These are phyloP conservation scores for Claviceps paspali DNA, from an alignment of 2,329 filamentous ascomycete species.

Conservation along the genomic window DNA sequence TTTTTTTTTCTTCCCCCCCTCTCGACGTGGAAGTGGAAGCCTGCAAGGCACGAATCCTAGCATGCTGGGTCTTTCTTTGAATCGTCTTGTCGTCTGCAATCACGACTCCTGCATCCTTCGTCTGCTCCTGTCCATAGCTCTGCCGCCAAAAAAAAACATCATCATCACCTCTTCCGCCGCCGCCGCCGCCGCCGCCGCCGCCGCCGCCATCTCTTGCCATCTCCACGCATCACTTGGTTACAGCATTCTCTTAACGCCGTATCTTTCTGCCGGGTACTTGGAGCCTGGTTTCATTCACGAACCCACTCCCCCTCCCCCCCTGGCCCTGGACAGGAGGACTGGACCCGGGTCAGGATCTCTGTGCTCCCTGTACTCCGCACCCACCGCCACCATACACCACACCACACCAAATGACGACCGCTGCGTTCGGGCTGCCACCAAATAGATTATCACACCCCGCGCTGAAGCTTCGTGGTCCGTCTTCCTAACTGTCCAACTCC, in stretches of 20 bases:
- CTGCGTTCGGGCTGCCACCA: slow-evolving; percentile 2
- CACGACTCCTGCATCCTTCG: slow-evolving; percentile 1
- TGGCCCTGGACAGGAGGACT: slow-evolving; percentile 2
- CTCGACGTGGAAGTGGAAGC: too few relatives aligned
- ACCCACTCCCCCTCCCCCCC: too few relatives aligned
- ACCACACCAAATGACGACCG: slow-evolving; percentile 4
- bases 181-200: not conserved
- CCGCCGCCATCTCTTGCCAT: not conserved
- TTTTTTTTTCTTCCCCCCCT: too few relatives aligned
- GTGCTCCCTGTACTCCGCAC: slow-evolving; percentile 3
- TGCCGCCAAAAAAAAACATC: not conserved
- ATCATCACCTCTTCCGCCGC: not conserved
- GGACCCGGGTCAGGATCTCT: slow-evolving; percentile 1
- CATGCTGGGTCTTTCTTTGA: not conserved
- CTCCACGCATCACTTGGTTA: too few relatives aligned
- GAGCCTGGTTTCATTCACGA: not conserved
- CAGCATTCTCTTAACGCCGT: not conserved
- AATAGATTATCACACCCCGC: slow-evolving; percentile 5
- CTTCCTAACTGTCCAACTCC: not conserved
- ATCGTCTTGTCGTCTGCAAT: not conserved
- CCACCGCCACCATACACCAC: slow-evolving; percentile 2
- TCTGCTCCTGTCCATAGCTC: not conserved
- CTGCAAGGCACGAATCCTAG: not conserved
- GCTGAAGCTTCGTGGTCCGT: slow-evolving; percentile 6
- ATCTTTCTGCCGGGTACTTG: not conserved